Conservation (phyloP, 148 eudicot genomes). For the Rhododendron mucronatum region DNA sequence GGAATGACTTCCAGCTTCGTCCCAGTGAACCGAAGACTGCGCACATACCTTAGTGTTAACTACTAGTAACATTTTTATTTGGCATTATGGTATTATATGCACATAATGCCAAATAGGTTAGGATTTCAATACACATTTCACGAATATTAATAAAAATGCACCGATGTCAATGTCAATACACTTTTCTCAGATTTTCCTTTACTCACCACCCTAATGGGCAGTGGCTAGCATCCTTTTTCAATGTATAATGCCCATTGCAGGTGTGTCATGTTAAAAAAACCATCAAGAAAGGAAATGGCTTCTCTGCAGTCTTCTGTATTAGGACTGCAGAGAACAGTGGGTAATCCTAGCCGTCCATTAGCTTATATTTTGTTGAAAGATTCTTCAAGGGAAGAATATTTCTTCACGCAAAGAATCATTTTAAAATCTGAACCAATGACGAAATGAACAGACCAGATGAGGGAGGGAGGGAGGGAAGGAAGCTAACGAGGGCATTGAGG, state of each 20-base stretch:
- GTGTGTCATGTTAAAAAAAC: neutral
- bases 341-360: no score
- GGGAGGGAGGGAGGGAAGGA: neutral
- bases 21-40: neutral
- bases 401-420: no score
- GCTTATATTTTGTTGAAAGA: neutral
- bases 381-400: neutral
- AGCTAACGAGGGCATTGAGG: constrained; percentile 64
- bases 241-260: neutral
- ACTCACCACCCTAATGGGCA: neutral
- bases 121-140: no score
- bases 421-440: neutral
- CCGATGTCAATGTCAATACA: neutral
- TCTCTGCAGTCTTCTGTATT: neutral
- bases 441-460: neutral
- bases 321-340: no score
- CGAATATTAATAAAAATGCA: neutral
- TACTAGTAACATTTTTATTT: neutral
- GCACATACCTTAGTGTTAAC: neutral
- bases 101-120: neutral
- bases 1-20: neutral
- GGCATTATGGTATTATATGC: neutral
- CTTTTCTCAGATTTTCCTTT: neutral
- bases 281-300: neutral
- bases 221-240: neutral